Conservation (phyloP, 1,139 yeast species). For the Lodderomyces margitis region DNA sequence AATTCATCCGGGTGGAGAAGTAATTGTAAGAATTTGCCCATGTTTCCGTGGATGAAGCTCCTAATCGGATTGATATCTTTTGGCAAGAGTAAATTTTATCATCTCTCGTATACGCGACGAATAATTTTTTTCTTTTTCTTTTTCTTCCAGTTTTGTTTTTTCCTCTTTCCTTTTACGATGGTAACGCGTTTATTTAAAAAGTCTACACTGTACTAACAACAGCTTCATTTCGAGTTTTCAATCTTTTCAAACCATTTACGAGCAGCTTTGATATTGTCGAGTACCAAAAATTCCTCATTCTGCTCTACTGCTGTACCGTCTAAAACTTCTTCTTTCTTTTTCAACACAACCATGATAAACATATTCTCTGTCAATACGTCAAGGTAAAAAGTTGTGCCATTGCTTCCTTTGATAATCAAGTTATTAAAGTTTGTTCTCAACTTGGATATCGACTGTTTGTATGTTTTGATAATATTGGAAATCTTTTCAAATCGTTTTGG, state of each 20-base stretch:
- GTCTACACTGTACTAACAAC: neutral
- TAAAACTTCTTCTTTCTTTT: slow-evolving; percentile 26
- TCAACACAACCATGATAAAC: slow-evolving; percentile 69
- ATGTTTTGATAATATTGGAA: slow-evolving; percentile 89
- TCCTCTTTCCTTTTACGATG: neutral
- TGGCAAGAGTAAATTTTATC: neutral
- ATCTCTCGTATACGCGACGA: neutral
- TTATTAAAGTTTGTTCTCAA: slow-evolving; percentile 82
- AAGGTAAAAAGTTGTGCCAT: slow-evolving; percentile 63
- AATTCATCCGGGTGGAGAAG: slow-evolving; percentile 72
- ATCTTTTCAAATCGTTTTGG: slow-evolving; percentile 95
- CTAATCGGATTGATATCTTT: neutral
- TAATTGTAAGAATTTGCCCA: slow-evolving; percentile 70
- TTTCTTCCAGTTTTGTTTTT: neutral
- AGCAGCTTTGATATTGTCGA: slow-evolving; percentile 68
- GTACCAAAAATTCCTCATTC: slow-evolving; percentile 60
- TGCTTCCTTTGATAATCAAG: slow-evolving; percentile 70
- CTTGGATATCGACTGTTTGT: slow-evolving; percentile 88
- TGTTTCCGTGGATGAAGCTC: neutral
- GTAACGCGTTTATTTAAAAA: no score
- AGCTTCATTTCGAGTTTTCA: slow-evolving; percentile 31
- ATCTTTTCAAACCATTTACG: slow-evolving; percentile 64
- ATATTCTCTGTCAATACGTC: slow-evolving; percentile 73
- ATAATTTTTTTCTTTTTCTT: neutral
- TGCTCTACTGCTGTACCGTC: slow-evolving; percentile 21